These are phyloP conservation scores for Apophysomyces ossiformis DNA, from an alignment of 371 early-diverging fungal genomes.

Conservation along the genomic window DNA sequence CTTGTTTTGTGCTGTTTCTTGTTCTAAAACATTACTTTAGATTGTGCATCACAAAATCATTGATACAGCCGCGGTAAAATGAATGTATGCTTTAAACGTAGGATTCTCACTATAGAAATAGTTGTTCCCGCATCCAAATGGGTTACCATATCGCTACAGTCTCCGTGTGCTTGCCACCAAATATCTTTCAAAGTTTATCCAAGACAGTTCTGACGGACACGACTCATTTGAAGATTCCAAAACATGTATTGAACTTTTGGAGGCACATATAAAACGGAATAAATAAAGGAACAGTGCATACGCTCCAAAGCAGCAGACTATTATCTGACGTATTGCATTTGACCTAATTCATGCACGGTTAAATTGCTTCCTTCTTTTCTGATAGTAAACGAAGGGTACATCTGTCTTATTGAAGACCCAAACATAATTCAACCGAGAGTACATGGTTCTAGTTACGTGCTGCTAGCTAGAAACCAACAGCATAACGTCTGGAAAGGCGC, in stretches of 20 bases:
- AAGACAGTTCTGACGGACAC: constrained; percentile 58
- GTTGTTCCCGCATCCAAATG: constrained; percentile 52
- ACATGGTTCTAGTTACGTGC: too few relatives aligned
- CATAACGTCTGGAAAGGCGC: too few relatives aligned
- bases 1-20: background rate
- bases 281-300: background rate
- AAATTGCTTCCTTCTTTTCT: too few relatives aligned
- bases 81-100: background rate
- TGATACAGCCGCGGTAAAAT: constrained; percentile 50
- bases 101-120: constrained; percentile 8
- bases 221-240: constrained; percentile 65
- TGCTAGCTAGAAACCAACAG: too few relatives aligned
- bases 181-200: constrained; percentile 50
- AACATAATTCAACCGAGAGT: too few relatives aligned
- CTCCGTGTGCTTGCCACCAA: constrained; percentile 37
- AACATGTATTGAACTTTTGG: constrained; percentile 55
- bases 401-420: too few relatives aligned
- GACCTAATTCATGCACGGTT: too few relatives aligned
- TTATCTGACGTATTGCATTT: too few relatives aligned
- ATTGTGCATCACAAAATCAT: constrained; percentile 44
- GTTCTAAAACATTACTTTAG: background rate
- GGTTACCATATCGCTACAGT: constrained; percentile 48
- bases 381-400: too few relatives aligned
- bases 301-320: too few relatives aligned
- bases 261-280: background rate